Evolutionary conservation across 2,329 filamentous ascomycete genomes (phyloP).

Genomic region (Cladosporium sp.): DNA sequence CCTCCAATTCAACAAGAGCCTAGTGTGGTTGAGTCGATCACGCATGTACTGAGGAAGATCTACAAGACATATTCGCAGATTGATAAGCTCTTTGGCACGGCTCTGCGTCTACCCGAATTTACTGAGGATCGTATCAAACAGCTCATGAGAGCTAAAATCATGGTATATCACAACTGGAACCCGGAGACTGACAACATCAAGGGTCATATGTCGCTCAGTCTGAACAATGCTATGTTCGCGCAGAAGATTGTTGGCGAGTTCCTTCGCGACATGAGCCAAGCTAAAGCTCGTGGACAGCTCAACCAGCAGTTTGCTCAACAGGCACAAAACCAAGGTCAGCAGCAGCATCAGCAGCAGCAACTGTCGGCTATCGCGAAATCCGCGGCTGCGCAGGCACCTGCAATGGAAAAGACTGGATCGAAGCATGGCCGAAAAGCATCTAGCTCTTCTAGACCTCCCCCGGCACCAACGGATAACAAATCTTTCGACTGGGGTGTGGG

Average conservation of each 20-base stretch:
- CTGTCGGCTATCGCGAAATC: not conserved
- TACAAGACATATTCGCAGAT: conserved; percentile 23
- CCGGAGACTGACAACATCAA: conserved; percentile 24
- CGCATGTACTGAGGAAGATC: conserved; percentile 24
- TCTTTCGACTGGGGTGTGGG: conserved; percentile 28
- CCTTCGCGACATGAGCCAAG: conserved; percentile 25
- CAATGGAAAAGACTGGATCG: conserved; percentile 19
- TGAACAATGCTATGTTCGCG: conserved; percentile 20
- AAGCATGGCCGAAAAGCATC: conserved; percentile 22
- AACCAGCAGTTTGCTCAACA: conserved; percentile 15
- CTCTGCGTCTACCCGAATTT: conserved; percentile 17
- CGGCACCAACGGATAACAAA: conserved; percentile 33
- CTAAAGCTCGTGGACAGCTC: conserved; percentile 18
- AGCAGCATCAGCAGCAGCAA: conserved; percentile 14
- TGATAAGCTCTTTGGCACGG: conserved; percentile 20
- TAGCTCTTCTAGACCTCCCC: conserved; percentile 23
- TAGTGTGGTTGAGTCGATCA: conserved; percentile 17
- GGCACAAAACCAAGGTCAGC: conserved; percentile 11
- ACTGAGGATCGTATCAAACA: conserved; percentile 22
- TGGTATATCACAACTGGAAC: conserved; percentile 25
- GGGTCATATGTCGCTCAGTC: conserved; percentile 25
- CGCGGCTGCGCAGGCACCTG: not conserved
- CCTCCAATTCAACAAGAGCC: conserved; percentile 22
- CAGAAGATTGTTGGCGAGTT: conserved; percentile 21
- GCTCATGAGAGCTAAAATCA: conserved; percentile 24